phyloP scores from a whole-genome alignment of 176 grass and related monocot genomes.

The Carex scoparia region DNA sequence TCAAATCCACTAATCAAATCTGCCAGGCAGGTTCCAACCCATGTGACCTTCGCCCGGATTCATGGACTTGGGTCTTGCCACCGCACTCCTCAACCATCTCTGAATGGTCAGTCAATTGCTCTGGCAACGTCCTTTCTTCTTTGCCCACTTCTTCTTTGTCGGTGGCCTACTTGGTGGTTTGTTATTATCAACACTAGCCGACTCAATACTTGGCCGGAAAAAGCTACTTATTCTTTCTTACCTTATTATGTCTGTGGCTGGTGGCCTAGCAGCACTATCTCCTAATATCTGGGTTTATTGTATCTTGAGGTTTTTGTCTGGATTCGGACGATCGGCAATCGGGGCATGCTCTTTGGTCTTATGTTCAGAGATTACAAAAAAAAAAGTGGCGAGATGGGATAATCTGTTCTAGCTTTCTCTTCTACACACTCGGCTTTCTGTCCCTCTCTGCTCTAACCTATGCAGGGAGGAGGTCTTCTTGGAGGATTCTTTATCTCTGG shows the following conservation, averaged over 20 bases:
- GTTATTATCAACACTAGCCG: constrained; percentile 63
- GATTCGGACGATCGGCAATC: constrained; percentile 51
- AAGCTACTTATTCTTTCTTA: constrained; percentile 49
- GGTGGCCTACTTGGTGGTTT: constrained; percentile 66
- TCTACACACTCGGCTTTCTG: constrained; percentile 69
- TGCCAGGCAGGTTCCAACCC: constrained; percentile 26
- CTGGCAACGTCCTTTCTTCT: constrained; percentile 46
- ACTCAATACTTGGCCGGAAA: constrained; percentile 55
- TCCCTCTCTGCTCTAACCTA: constrained; percentile 63
- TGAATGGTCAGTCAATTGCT: constrained; percentile 67
- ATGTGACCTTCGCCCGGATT: constrained; percentile 34
- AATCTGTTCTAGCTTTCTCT: constrained; percentile 43
- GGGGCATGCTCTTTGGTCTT: constrained; percentile 57
- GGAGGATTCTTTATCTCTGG: constrained; percentile 63
- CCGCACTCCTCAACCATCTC: constrained; percentile 41
- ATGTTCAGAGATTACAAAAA: constrained; percentile 44
- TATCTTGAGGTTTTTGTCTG: constrained; percentile 50
- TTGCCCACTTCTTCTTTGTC: constrained; percentile 65
- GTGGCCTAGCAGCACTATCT: constrained; percentile 40
- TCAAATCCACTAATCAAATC: background rate
- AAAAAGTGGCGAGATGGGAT: constrained; percentile 56
- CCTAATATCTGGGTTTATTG: constrained; percentile 80
- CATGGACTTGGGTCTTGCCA: constrained; percentile 57
- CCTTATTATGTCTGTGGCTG: constrained; percentile 47
- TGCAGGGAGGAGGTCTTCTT: constrained; percentile 35